Evolutionary conservation across 176 grass and related monocot species (phyloP).

Genomic region (Hordeum marinum): DNA sequence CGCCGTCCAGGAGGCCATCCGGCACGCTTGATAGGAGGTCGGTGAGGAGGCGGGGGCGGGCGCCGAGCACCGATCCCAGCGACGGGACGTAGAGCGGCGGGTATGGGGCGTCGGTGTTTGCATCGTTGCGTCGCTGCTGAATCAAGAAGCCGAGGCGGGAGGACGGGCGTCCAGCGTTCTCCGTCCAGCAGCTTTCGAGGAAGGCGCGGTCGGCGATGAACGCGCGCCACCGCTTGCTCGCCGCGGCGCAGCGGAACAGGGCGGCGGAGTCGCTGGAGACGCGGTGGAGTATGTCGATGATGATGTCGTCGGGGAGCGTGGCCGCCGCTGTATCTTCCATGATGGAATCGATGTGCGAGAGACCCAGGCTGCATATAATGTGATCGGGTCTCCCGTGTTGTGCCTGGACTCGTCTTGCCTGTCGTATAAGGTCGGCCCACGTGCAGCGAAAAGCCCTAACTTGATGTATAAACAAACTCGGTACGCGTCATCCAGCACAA

Average conservation of each 20-base stretch:
- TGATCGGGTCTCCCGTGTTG: no score
- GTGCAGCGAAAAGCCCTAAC: no score
- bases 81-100: background rate
- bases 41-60: background rate
- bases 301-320: no score
- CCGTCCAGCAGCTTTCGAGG: background rate
- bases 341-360: background rate
- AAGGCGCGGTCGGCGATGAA: background rate
- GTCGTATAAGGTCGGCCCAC: no score
- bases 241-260: background rate
- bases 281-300: background rate
- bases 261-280: background rate
- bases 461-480: no score
- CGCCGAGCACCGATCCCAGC: background rate
- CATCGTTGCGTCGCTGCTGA: background rate
- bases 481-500: no score
- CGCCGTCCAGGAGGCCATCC: background rate
- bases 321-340: background rate
- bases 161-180: background rate
- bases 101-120: background rate
- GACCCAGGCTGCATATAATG: no score
- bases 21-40: background rate
- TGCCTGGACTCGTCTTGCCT: no score
- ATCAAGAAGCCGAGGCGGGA: background rate
- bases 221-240: background rate